phyloP scores from a whole-genome alignment of 2,329 filamentous ascomycete genomes.

The Ceratocystis alfenasii region DNA sequence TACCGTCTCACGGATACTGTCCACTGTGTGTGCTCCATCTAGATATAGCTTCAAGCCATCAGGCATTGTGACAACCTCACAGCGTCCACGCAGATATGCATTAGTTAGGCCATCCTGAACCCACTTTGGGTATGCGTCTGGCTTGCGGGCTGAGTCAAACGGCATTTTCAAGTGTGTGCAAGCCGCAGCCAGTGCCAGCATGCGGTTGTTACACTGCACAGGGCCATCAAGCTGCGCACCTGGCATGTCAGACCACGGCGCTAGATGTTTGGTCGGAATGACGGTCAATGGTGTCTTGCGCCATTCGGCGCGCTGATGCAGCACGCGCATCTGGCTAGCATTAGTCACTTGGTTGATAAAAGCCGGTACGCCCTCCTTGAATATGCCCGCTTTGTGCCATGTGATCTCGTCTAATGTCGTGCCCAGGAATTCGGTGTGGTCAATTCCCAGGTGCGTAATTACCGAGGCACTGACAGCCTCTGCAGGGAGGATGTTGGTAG shows the following conservation, averaged over 20 bases:
- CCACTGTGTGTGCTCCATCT: slow-evolving; percentile 78
- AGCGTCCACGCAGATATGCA: slow-evolving; percentile 62
- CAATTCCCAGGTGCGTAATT: slow-evolving; percentile 71
- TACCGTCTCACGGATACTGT: slow-evolving; percentile 66
- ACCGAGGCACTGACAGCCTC: slow-evolving; percentile 56
- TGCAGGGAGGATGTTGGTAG: slow-evolving; percentile 66
- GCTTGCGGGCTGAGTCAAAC: slow-evolving; percentile 10
- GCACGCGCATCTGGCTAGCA: slow-evolving; percentile 35
- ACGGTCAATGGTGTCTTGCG: slow-evolving; percentile 39
- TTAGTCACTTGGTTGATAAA: slow-evolving; percentile 29
- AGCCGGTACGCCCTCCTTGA: slow-evolving; percentile 48
- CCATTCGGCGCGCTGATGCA: slow-evolving; percentile 47
- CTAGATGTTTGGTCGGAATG: slow-evolving; percentile 31
- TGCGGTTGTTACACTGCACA: slow-evolving; percentile 49
- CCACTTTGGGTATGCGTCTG: slow-evolving; percentile 26
- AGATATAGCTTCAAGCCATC: slow-evolving; percentile 59
- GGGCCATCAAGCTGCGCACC: slow-evolving; percentile 35
- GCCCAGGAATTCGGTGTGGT: slow-evolving; percentile 73
- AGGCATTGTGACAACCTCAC: slow-evolving; percentile 48
- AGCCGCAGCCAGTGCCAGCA: slow-evolving; percentile 44
- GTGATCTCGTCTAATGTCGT: slow-evolving; percentile 66
- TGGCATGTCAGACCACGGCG: slow-evolving; percentile 33
- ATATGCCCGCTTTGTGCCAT: slow-evolving; percentile 86
- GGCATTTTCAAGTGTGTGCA: slow-evolving; percentile 41
- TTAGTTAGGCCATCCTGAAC: slow-evolving; percentile 54